Conservation (phyloP, 2,329 filamentous ascomycete genomes). For the Hypoxylon sp. region DNA sequence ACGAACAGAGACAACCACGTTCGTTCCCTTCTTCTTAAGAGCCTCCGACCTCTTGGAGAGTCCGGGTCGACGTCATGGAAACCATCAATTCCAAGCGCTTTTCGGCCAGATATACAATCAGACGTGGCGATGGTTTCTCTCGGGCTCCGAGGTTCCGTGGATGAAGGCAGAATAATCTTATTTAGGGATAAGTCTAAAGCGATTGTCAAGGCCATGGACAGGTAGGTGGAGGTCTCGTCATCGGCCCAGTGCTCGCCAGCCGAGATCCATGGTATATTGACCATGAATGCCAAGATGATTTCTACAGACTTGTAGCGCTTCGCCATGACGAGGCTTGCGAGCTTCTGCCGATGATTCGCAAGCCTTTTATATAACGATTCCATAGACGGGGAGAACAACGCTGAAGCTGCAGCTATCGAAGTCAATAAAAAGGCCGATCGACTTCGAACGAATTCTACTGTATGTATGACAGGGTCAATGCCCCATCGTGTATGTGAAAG, state of each 20-base stretch:
- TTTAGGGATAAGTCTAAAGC: conserved; percentile 79
- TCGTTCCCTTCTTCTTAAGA: conserved; percentile 76
- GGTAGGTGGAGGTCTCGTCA: conserved; percentile 80
- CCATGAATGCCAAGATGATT: conserved; percentile 81
- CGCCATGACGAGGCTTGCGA: conserved; percentile 74
- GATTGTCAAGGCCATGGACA: conserved; percentile 78
- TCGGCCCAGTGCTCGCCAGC: conserved; percentile 77
- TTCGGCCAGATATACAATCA: conserved; percentile 77
- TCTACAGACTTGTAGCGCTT: conserved; percentile 78
- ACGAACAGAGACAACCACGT: conserved; percentile 81
- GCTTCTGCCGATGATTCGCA: conserved; percentile 73
- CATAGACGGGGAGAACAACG: conserved; percentile 76
- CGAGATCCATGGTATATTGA: conserved; percentile 83
- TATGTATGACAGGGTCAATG: conserved; percentile 77
- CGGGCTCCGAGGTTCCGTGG: conserved; percentile 62
- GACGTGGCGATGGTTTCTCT: conserved; percentile 69
- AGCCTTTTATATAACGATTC: conserved; percentile 76
- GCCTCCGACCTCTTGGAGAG: conserved; percentile 72
- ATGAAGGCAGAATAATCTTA: conserved; percentile 74
- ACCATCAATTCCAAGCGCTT: conserved; percentile 77
- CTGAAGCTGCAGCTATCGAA: conserved; percentile 77
- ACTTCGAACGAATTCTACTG: conserved; percentile 73
- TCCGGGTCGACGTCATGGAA: conserved; percentile 73
- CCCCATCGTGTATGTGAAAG: conserved; percentile 82
- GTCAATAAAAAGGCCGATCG: conserved; percentile 81